Percentiles rank a stretch among this genome's conserved stretches.
Evolutionary conservation across 2,329 filamentous ascomycete species (phyloP).

Genomic region (Aspergillus bombycis): DNA sequence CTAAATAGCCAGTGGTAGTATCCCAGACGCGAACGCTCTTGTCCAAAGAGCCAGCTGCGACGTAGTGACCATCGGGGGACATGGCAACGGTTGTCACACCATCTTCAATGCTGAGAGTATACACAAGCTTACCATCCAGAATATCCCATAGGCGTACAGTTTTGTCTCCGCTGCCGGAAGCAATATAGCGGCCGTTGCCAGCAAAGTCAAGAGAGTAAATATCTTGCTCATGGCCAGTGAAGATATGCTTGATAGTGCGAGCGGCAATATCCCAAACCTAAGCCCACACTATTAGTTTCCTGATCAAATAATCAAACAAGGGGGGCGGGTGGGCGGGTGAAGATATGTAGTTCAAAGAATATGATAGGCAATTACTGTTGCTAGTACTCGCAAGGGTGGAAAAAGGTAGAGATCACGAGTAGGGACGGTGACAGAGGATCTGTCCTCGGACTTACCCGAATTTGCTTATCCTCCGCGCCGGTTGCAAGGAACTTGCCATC

Average conservation of each 20-base stretch:
- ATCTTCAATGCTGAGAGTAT: conserved; percentile 91
- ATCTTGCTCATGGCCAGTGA: conserved; percentile 96
- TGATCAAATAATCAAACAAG: not conserved
- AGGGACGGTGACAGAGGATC: not conserved
- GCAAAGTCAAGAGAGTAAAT: conserved; percentile 97
- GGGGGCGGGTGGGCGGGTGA: not conserved
- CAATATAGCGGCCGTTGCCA: conserved; percentile 89
- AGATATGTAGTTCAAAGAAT: not conserved
- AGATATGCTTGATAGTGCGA: conserved; percentile 85
- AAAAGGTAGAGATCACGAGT: not conserved
- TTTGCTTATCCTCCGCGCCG: conserved; percentile 95
- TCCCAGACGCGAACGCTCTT: conserved; percentile 99
- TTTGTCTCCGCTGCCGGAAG: conserved; percentile 90
- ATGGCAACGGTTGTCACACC: conserved; percentile 97
- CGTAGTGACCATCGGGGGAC: conserved; percentile 90
- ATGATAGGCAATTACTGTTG: not conserved
- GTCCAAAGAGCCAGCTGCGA: conserved; percentile 92
- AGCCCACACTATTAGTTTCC: not conserved
- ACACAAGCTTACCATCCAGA: conserved; percentile 76
- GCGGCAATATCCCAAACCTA: conserved; percentile 93
- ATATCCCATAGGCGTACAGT: conserved; percentile 97
- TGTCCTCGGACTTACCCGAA: conserved; percentile 66
- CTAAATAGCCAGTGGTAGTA: conserved; percentile 78
- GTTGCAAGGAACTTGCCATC: conserved; percentile 93
- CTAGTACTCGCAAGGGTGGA: not conserved